Conservation (phyloP, 139 green algal genomes). For the Ulvella scutata region DNA sequence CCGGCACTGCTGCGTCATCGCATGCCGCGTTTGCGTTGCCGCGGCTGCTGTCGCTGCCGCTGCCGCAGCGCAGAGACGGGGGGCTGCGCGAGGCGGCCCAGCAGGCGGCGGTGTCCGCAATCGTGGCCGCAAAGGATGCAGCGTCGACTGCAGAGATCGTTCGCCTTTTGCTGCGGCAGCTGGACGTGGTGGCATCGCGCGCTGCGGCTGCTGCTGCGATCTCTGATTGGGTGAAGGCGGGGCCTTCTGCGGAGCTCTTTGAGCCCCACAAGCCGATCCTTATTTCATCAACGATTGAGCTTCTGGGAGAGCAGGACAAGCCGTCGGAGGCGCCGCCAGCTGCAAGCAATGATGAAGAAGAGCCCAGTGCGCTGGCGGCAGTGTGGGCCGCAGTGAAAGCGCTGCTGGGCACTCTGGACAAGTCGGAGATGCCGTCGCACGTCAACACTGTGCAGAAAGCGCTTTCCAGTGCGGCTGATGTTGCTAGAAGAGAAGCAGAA, state of each 20-base stretch:
- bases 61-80: slow-evolving; percentile 8
- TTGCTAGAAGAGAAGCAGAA: background rate
- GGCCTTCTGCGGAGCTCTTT: slow-evolving; percentile 20
- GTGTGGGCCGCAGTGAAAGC: slow-evolving; percentile 60
- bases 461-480: slow-evolving; percentile 16
- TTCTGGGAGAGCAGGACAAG: background rate
- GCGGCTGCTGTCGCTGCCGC: slow-evolving; percentile 37
- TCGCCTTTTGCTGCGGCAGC: slow-evolving; percentile 53
- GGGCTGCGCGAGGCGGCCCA: background rate
- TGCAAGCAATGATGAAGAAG: slow-evolving; percentile 9
- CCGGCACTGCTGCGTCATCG: background rate
- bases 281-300: slow-evolving; percentile 18
- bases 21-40: slow-evolving; percentile 31
- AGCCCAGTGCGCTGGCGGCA: slow-evolving; percentile 18
- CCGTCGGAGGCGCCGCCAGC: background rate
- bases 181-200: slow-evolving; percentile 24
- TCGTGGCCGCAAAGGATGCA: slow-evolving; percentile 29
- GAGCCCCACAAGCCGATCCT: slow-evolving; percentile 47
- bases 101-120: slow-evolving; percentile 6
- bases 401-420: slow-evolving; percentile 56
- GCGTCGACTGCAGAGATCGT: slow-evolving; percentile 27
- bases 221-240: slow-evolving; percentile 13
- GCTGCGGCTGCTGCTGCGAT: slow-evolving; percentile 33
- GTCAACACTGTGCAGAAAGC: slow-evolving; percentile 50
- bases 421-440: slow-evolving; percentile 64